Percentiles rank a stretch among this genome's conserved stretches.
These are phyloP conservation scores for Teunomyces tritomae DNA, from an alignment of 805 yeast genomes.

Conservation along the genomic window DNA sequence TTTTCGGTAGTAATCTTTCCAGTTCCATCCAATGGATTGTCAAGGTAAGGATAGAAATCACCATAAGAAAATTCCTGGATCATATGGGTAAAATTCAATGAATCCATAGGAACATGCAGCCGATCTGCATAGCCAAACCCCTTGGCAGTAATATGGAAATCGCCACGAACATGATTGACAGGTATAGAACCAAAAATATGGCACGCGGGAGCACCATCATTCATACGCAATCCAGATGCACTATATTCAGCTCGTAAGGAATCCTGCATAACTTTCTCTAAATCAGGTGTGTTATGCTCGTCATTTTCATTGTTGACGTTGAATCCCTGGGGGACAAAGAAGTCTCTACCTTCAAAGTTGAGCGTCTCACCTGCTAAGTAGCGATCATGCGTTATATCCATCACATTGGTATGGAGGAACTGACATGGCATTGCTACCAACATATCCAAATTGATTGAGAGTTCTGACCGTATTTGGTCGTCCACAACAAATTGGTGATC, in stretches of 20 bases:
- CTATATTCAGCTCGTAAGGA: constrained; percentile 65
- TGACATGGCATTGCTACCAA: constrained; percentile 84
- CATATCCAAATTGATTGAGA: constrained; percentile 75
- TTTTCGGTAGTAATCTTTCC: constrained; percentile 53
- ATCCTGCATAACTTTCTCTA: constrained; percentile 65
- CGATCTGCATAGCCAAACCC: constrained; percentile 62
- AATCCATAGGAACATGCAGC: constrained; percentile 44
- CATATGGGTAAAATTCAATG: constrained; percentile 77
- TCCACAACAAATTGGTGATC: constrained; percentile 80
- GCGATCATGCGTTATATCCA: constrained; percentile 75
- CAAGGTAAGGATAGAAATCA: constrained; percentile 77
- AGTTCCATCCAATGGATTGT: constrained; percentile 84
- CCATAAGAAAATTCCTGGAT: constrained; percentile 90
- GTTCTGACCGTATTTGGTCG: constrained; percentile 49
- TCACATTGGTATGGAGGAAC: constrained; percentile 67
- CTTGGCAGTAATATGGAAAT: constrained; percentile 76
- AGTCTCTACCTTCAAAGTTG: constrained; percentile 62
- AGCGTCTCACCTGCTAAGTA: constrained; percentile 75
- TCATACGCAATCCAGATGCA: constrained; percentile 36
- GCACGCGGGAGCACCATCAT: constrained; percentile 73
- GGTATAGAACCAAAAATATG: constrained; percentile 80
- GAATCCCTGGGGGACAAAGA: constrained; percentile 52
- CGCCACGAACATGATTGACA: constrained; percentile 83
- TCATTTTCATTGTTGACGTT: constrained; percentile 45
- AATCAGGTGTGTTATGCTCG: constrained; percentile 54